Percentiles rank a stretch among this genome's conserved stretches.
phyloP scores from a whole-genome alignment of 495 filamentous ascomycete genomes.

The Articulospora tetracladia region DNA sequence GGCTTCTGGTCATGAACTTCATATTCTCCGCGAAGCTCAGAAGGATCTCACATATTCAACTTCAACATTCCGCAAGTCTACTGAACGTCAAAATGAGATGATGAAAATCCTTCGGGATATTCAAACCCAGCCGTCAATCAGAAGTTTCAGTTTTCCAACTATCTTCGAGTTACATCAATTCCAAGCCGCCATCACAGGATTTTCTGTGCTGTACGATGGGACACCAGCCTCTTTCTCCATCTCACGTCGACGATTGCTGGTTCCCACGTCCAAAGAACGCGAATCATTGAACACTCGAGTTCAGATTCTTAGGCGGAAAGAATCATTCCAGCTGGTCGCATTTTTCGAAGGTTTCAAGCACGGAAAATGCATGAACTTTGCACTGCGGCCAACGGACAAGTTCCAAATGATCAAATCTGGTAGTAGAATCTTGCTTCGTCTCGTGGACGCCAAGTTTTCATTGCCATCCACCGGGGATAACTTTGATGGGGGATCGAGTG shows the following conservation, averaged over 20 bases:
- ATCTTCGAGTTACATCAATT: conserved; percentile 68
- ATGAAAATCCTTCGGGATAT: conserved; percentile 42
- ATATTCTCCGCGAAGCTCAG: conserved; percentile 58
- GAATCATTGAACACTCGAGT: conserved; percentile 67
- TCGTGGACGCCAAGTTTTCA: conserved; percentile 85
- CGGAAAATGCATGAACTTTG: conserved; percentile 80
- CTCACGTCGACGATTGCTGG: conserved; percentile 72
- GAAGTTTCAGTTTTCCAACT: conserved; percentile 47
- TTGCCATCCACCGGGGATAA: conserved; percentile 47
- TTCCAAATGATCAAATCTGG: conserved; percentile 66
- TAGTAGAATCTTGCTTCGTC: conserved; percentile 61
- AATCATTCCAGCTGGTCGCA: conserved; percentile 64
- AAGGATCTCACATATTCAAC: conserved; percentile 62
- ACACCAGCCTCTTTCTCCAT: conserved; percentile 69
- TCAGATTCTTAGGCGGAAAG: conserved; percentile 70
- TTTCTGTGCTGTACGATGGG: conserved; percentile 67
- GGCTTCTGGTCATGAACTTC: conserved; percentile 43
- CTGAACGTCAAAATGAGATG: conserved; percentile 51
- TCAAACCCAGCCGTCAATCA: conserved; percentile 30
- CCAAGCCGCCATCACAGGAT: conserved; percentile 70
- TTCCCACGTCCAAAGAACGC: conserved; percentile 84
- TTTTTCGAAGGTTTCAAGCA: conserved; percentile 80
- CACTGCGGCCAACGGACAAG: conserved; percentile 71
- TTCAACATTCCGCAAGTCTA: conserved; percentile 52
- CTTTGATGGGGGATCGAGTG: conserved; percentile 38